Evolutionary conservation across 768 basidiomycete species (phyloP).

Genomic region (Mycena crocata): DNA sequence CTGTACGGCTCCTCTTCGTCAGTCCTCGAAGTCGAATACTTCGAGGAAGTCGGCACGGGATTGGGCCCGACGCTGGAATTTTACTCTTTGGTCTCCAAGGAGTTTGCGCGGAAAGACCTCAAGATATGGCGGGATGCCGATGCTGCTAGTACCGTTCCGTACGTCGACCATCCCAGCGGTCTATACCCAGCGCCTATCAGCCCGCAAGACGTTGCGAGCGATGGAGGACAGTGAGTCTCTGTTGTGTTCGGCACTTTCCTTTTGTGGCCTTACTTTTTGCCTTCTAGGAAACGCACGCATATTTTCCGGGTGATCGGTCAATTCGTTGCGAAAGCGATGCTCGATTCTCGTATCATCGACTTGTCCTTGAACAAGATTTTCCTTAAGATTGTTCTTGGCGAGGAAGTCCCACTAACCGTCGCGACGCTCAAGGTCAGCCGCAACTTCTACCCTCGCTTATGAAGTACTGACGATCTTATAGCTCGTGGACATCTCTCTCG

Average conservation of each 20-base stretch:
- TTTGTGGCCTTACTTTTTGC: constrained; percentile 17
- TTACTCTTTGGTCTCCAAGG: constrained; percentile 96
- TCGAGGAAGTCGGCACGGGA: constrained; percentile 98
- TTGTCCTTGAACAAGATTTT: constrained; percentile 96
- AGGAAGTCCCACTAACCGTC: constrained; percentile 85
- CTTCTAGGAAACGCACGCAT: constrained; percentile 80
- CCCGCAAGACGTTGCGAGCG: constrained; percentile 73
- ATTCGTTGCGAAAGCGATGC: constrained; percentile 96
- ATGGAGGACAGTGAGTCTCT: constrained; percentile 78
- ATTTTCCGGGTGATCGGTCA: constrained; percentile 93
- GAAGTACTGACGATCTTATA: constrained; percentile 43
- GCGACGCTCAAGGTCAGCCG: constrained; percentile 85
- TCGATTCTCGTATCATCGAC: constrained; percentile 98
- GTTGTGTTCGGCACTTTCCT: not conserved
- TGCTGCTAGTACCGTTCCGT: constrained; percentile 63
- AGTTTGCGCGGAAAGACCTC: constrained; percentile 90
- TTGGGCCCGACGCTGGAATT: constrained; percentile 98
- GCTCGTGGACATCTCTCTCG: constrained; percentile 88
- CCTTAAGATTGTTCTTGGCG: constrained; percentile 88
- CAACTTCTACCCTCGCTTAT: not conserved
- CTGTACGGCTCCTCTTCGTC: constrained; percentile 95
- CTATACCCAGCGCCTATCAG: constrained; percentile 90
- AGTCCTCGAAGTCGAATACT: constrained; percentile 97
- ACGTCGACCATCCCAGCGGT: constrained; percentile 88
- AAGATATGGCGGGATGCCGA: constrained; percentile 95